phyloP scores from a whole-genome alignment of 2,329 filamentous ascomycete species.

The Elsinoe ampelina region DNA sequence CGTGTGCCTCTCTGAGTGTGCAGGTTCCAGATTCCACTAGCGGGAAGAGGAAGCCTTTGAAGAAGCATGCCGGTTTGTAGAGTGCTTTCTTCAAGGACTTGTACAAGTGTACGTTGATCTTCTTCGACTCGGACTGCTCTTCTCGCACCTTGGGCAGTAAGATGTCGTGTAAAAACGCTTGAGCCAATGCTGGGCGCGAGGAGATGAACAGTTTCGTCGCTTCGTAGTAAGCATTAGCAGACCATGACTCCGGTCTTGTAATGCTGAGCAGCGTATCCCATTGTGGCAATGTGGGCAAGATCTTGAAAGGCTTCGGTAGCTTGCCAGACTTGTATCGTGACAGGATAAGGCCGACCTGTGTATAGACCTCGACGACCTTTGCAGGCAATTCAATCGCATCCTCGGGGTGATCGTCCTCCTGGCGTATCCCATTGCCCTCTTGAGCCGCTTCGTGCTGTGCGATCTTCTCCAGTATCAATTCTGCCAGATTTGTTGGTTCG shows the following conservation, averaged over 20 bases:
- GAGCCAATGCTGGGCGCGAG: slow-evolving; percentile 66
- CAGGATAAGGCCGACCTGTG: slow-evolving; percentile 82
- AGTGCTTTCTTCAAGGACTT: slow-evolving; percentile 84
- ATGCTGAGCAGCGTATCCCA: slow-evolving; percentile 84
- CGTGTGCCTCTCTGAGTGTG: slow-evolving; percentile 83
- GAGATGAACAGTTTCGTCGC: slow-evolving; percentile 90
- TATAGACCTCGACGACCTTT: slow-evolving; percentile 90
- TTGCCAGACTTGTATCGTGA: slow-evolving; percentile 94
- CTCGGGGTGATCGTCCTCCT: slow-evolving; percentile 53
- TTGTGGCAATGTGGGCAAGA: slow-evolving; percentile 80
- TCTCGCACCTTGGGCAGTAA: slow-evolving; percentile 85
- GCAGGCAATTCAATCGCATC: slow-evolving; percentile 79
- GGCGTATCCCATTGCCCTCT: slow-evolving; percentile 32
- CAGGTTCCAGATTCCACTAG: slow-evolving; percentile 78
- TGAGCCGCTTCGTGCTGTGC: slow-evolving; percentile 74
- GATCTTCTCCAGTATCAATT: slow-evolving; percentile 90
- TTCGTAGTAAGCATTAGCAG: slow-evolving; percentile 74
- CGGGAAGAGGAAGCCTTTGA: slow-evolving; percentile 92
- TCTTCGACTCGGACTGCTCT: slow-evolving; percentile 88
- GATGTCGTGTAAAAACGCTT: slow-evolving; percentile 78
- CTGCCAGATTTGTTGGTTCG: slow-evolving; percentile 67
- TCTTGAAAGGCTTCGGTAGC: slow-evolving; percentile 94
- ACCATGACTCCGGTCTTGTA: slow-evolving; percentile 71
- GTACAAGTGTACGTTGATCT: slow-evolving; percentile 92
- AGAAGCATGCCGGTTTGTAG: slow-evolving; percentile 92